phyloP scores from a whole-genome alignment of 108 stramenopile genomes.

The Skeletonema marinoi region DNA sequence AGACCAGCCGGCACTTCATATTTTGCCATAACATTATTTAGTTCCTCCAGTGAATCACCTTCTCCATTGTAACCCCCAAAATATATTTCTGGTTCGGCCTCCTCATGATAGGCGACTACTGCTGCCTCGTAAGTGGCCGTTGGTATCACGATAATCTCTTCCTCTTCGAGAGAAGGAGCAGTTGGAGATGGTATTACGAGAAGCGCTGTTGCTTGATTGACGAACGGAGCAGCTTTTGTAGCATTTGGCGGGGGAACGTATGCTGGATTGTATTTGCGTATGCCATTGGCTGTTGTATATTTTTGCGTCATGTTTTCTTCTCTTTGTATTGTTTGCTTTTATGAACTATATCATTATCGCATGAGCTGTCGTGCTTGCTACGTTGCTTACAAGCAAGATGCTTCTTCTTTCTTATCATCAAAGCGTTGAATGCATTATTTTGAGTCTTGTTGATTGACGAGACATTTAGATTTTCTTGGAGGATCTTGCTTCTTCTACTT shows the following conservation, averaged over 20 bases:
- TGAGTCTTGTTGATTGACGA: no score
- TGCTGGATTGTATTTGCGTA: neutral
- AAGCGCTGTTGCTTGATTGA: neutral
- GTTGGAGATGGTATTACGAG: neutral
- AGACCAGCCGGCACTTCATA: conserved; percentile 66
- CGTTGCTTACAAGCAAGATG: no score
- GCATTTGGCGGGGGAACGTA: neutral
- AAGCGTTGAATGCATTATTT: no score
- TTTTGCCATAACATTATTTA: conserved; percentile 46
- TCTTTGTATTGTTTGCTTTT: neutral
- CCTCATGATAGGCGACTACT: no score
- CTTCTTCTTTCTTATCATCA: no score
- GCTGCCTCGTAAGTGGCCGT: neutral
- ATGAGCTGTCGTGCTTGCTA: no score
- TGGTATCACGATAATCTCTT: conserved; percentile 4
- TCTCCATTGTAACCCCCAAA: no score
- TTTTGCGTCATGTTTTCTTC: neutral
- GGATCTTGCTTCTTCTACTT: no score
- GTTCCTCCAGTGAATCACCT: conserved; percentile 16
- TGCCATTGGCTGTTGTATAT: neutral
- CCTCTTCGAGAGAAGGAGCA: conserved; percentile 1
- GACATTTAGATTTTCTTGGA: no score
- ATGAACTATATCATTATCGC: no score
- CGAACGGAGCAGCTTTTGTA: neutral
- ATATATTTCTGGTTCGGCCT: no score